Evolutionary conservation across 805 yeast species (phyloP).

Genomic region (Henningerozyma blattae): DNA sequence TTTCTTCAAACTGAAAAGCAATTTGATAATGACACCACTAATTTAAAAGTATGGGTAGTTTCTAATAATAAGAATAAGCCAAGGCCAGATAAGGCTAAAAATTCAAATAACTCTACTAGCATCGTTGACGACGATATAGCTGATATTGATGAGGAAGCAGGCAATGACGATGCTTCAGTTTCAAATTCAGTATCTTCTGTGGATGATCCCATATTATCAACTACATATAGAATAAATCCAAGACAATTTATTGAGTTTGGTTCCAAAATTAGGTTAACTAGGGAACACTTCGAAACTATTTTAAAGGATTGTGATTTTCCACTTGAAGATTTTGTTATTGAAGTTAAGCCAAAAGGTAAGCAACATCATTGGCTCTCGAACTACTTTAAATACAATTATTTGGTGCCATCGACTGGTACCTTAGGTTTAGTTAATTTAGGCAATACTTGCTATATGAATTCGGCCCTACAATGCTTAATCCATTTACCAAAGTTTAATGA

Average conservation of each 20-base stretch:
- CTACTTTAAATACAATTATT: constrained; percentile 20
- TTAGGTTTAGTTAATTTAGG: constrained; percentile 66
- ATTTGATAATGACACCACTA: constrained; percentile 7
- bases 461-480: constrained; percentile 79
- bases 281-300: constrained; percentile 6
- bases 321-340: constrained; percentile 24
- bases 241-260: constrained; percentile 18
- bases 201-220: constrained; percentile 2
- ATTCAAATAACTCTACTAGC: no score
- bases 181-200: constrained; percentile 8
- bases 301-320: constrained; percentile 15
- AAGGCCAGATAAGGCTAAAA: no score
- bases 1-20: constrained; percentile 14
- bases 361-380: constrained; percentile 29
- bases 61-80: no score
- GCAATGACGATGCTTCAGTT: no score
- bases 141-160: no score
- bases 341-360: constrained; percentile 16
- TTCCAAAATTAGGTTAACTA: constrained; percentile 13
- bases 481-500: constrained; percentile 76
- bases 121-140: no score
- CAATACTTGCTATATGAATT: constrained; percentile 90
- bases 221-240: constrained; percentile 17
- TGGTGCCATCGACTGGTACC: constrained; percentile 33
- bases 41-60: constrained; percentile 18